Evolutionary conservation across 169 alveolate species (phyloP), one percentile per base, ranked within the genome.

Genomic region (Eimeria maxima): DNA sequence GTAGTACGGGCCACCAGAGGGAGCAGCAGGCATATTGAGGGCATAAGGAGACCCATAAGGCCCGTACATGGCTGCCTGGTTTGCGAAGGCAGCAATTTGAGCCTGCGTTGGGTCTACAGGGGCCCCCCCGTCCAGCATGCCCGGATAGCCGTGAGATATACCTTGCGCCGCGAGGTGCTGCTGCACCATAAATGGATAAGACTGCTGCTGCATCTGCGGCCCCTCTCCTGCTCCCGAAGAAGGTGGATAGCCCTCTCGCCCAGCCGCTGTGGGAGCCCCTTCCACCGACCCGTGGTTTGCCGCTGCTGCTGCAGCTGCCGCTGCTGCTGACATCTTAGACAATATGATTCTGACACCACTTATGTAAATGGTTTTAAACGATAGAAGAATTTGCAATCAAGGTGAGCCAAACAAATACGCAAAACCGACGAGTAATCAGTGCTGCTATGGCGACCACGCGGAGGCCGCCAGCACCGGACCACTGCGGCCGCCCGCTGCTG

Each of bases 401-500:
- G 29, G 29, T 27, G 45, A 18, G 65, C 42, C 91, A 78, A 47
- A 44, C 65, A 78, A 45, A 78, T 44, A n/a, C 38, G 7, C 7
- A 44, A 24, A 74, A 44, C 4, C 27, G 8, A 83, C 65, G 47
- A 29, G 13, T 29, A 50, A 29, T n/a, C 76, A 83, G 38, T 83
- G 53, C 73, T 29, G 74, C 91, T 18, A 55, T 47, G 11, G 18
- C 91, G 18, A 14, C 91, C 22, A 33, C 20, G 73, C 74, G n/a
- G 74, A 83, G 91, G 91, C 91, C 91, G 91, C 69, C 90, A 81
- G 74, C 91, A 83, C 91, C 91, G 91, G 91, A 83, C 91, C 91
- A 83, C 91, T 83, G 74, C 91, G 91, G 91, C 91, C 91, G 91
- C 91, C 91, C 55, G 74, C 91, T 5, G 91, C 74, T 50, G 71